Evolutionary conservation across 495 filamentous ascomycete species (phyloP).

Genomic region (Aspergillus sclerotiicarbonarius): DNA sequence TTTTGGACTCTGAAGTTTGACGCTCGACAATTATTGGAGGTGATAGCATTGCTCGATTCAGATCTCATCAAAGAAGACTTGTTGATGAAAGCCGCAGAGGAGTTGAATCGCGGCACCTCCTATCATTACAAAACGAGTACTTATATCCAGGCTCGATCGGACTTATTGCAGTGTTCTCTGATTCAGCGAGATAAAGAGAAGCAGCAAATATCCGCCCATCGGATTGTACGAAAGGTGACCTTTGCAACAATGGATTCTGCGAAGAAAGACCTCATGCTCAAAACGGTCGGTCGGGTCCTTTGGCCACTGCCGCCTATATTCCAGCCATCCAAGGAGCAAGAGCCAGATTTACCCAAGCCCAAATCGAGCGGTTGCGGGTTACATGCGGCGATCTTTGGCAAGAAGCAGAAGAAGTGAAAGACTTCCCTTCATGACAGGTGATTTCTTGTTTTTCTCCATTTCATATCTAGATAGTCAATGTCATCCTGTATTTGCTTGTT

Average conservation of each 20-base stretch:
- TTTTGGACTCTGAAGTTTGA: too few relatives aligned
- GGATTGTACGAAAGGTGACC: conserved; percentile 31
- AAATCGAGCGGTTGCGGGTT: conserved; percentile 18
- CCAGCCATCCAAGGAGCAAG: conserved; percentile 23
- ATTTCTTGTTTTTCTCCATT: too few relatives aligned
- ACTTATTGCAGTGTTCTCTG: conserved; percentile 20
- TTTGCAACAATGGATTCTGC: conserved; percentile 19
- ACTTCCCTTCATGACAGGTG: too few relatives aligned
- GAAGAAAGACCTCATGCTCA: conserved; percentile 16
- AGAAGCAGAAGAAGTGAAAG: too few relatives aligned
- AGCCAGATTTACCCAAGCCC: conserved; percentile 19
- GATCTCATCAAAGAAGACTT: conserved; percentile 31
- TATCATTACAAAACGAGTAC: conserved; percentile 2
- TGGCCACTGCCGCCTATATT: conserved; percentile 23
- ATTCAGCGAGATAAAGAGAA: conserved; percentile 19
- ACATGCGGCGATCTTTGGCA: too few relatives aligned
- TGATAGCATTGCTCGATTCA: conserved; percentile 34
- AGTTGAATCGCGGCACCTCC: conserved; percentile 2
- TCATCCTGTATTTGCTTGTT: too few relatives aligned
- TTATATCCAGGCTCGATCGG: conserved; percentile 5
- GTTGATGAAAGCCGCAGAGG: conserved; percentile 16
- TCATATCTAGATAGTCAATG: too few relatives aligned
- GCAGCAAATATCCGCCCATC: conserved; percentile 27
- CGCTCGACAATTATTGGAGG: conserved; percentile 24
- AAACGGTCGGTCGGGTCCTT: conserved; percentile 19